Evolutionary conservation across 129 eudicot species (phyloP).

Genomic region (Artemisia annua): DNA sequence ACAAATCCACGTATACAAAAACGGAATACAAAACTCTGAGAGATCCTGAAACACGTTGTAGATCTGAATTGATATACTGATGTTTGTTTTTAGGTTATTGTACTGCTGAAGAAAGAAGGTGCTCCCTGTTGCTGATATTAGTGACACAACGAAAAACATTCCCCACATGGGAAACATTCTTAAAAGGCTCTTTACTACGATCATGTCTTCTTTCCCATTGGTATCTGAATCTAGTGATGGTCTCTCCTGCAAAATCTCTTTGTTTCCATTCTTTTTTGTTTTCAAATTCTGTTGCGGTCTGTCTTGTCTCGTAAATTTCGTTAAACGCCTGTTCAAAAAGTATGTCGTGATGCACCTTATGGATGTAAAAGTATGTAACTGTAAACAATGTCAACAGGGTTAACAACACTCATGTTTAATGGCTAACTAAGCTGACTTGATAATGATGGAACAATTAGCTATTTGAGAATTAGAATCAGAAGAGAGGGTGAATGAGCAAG

Average conservation of each 20-base stretch:
- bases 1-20: neutral
- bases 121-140: conserved; percentile 6
- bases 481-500: no score
- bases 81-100: neutral
- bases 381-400: no score
- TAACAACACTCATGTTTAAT: no score
- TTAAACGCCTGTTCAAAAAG: neutral
- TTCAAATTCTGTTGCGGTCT: neutral
- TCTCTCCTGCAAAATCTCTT: neutral
- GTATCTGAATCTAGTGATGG: neutral
- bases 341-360: no score
- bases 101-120: conserved; percentile 21
- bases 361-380: no score
- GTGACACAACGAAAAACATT: neutral
- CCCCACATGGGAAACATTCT: conserved; percentile 23
- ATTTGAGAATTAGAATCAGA: no score
- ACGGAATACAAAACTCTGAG: conserved; percentile 11
- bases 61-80: conserved; percentile 7
- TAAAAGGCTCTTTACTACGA: conserved; percentile 5
- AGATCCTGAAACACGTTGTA: conserved; percentile 12
- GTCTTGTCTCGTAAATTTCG: conserved; percentile 1
- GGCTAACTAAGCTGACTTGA: no score
- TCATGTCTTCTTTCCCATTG: neutral
- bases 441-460: no score
- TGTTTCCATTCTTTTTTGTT: neutral